Evolutionary conservation across 2,329 filamentous ascomycete species (phyloP).

Genomic region (Colletotrichum somersetense): DNA sequence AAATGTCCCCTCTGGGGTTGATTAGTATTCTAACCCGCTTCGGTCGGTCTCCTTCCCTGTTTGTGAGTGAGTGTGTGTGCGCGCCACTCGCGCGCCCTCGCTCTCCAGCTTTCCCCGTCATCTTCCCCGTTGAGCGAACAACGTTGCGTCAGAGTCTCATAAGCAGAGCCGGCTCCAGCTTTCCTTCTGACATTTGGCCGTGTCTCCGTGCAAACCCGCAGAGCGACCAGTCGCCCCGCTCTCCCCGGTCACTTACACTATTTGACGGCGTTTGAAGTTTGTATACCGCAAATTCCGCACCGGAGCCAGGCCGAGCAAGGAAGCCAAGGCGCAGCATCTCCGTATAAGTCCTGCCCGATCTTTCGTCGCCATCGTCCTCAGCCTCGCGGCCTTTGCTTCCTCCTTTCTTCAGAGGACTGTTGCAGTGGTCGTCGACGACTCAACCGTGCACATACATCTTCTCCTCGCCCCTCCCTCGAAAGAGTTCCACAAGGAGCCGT

Average conservation of each 20-base stretch:
- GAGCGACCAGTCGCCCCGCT: background rate
- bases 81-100: background rate
- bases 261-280: background rate
- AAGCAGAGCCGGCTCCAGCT: background rate
- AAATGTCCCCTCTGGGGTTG: background rate
- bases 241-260: background rate
- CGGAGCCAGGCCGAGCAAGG: too few species aligned
- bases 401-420: background rate
- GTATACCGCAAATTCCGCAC: background rate
- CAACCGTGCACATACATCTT: background rate
- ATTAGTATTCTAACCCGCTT: slow-evolving; percentile 1
- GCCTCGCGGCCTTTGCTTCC: background rate
- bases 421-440: background rate
- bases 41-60: background rate
- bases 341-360: background rate
- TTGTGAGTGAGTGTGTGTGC: background rate
- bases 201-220: background rate
- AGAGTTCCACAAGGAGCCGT: background rate
- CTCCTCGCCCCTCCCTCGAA: background rate
- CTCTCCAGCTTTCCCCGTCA: background rate
- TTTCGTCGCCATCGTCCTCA: background rate
- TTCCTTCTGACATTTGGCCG: background rate
- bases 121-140: background rate
- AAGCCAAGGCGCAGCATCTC: background rate
- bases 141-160: background rate